Evolutionary conservation across 805 yeast species (phyloP), one percentile per base, ranked within the genome.

Genomic region (Schwanniomyces pseudopolymorphus): DNA sequence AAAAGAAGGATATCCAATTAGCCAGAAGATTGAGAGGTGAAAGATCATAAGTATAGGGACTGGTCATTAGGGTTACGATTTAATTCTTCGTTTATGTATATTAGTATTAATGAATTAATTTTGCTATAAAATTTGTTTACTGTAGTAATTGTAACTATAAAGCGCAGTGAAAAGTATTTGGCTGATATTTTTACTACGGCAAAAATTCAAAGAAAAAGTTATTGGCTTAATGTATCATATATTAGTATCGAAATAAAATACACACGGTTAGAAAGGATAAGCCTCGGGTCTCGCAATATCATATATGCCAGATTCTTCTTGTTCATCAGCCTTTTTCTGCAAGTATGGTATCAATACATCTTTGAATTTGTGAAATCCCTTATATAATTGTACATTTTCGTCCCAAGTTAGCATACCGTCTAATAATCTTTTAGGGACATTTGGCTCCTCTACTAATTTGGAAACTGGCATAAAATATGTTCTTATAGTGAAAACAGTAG

Each of bases 361-460:
- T 46, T 77, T 72, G 57, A 79, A 83, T 51, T 72, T 79, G 14
- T 67, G 65, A 55, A 67, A 79, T 4, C 89, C 89, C 58, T 81
- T 75, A 60, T 84, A 84, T 38, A 74, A 81, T 50, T 71, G 73
- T 38, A 84, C 88, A 53, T 80, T 85, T 1, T 67, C 75, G 9
- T 70, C 64, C 89, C 89, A 84, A 48, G 83, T 77, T 43, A 68
- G 60, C 35, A 84, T 75, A 13, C 85, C 87, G 56, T 81, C 71
- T 36, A 80, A 67, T 53, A 83, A 69, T 52, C 89, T 70, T 49
- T 81, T 66, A 4, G 89, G 87, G 24, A 84, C 69, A 52, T 73
- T 75, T 7, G 87, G 86, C 61, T 84, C 88, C 52, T 78, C 56
- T 48, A 78, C 76, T 41, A 84, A 59, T 48, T 81, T 75, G 3